phyloP scores from a whole-genome alignment of 148 eudicot genomes.

The Chenopodium berlandieri region DNA sequence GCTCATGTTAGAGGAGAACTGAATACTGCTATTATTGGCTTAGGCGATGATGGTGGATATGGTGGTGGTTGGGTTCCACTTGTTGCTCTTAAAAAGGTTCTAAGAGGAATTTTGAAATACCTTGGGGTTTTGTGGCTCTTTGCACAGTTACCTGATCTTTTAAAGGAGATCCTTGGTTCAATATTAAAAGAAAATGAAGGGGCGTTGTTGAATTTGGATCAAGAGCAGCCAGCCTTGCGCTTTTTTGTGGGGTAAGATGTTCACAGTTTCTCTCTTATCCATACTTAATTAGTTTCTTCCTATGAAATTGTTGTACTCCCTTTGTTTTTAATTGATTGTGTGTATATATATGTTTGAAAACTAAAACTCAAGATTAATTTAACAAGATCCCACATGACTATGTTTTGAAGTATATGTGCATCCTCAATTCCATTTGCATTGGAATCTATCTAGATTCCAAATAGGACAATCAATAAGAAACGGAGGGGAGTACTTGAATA shows the following conservation, averaged over 20 bases:
- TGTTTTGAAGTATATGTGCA: too few species aligned
- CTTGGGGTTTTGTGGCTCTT: conserved; percentile 99
- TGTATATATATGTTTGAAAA: too few species aligned
- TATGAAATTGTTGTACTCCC: not conserved
- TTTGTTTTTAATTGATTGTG: not conserved
- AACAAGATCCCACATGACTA: too few species aligned
- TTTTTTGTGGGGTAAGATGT: conserved; percentile 93
- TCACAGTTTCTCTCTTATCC: not conserved
- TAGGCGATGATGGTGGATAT: conserved; percentile 99
- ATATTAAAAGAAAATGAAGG: conserved; percentile 96
- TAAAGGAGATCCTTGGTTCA: conserved; percentile 91
- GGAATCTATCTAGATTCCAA: too few species aligned
- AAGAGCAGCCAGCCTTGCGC: conserved; percentile 98
- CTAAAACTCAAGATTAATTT: too few species aligned
- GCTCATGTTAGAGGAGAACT: conserved; percentile 97
- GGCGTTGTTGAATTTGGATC: conserved; percentile 91
- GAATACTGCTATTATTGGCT: conserved; percentile 96
- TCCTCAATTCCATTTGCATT: too few species aligned
- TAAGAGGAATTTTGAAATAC: conserved; percentile 90
- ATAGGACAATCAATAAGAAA: too few species aligned
- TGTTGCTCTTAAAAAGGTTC: conserved; percentile 97
- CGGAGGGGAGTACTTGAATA: not conserved
- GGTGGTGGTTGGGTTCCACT: conserved; percentile 99
- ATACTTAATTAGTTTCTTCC: too few species aligned
- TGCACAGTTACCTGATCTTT: conserved; percentile 92